Conservation (phyloP, 1,139 yeast species). For the Hansenula sp. region DNA sequence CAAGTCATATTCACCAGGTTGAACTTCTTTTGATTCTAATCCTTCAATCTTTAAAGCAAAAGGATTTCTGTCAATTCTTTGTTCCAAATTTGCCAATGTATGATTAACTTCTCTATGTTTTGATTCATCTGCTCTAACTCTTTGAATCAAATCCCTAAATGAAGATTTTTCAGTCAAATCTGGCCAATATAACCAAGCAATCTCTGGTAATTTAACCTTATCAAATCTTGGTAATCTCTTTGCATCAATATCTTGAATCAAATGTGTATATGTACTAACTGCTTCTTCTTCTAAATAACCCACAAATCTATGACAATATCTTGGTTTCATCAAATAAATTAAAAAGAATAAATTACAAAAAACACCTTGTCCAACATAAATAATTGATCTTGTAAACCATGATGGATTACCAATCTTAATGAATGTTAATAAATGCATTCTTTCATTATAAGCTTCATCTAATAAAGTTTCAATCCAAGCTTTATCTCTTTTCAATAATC, state of each 20-base stretch:
- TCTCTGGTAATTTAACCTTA: slow-evolving; percentile 42
- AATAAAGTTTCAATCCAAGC: slow-evolving; percentile 74
- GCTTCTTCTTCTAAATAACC: slow-evolving; percentile 82
- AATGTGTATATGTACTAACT: slow-evolving; percentile 63
- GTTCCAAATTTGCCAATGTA: slow-evolving; percentile 52
- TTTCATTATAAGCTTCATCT: slow-evolving; percentile 77
- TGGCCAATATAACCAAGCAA: slow-evolving; percentile 60
- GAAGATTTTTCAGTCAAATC: slow-evolving; percentile 46
- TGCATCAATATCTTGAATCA: slow-evolving; percentile 48
- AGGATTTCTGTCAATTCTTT: slow-evolving; percentile 57
- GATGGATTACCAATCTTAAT: slow-evolving; percentile 64
- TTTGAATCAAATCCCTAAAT: slow-evolving; percentile 55
- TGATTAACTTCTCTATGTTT: slow-evolving; percentile 49
- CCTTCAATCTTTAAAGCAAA: slow-evolving; percentile 46
- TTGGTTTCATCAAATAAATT: slow-evolving; percentile 55
- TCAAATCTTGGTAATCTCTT: slow-evolving; percentile 50
- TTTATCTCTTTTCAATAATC: slow-evolving; percentile 60
- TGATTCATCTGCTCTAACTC: slow-evolving; percentile 39
- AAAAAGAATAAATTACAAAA: slow-evolving; percentile 65
- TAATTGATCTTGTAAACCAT: slow-evolving; percentile 48
- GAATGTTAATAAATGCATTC: slow-evolving; percentile 73
- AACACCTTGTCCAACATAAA: slow-evolving; percentile 67
- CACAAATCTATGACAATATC: slow-evolving; percentile 69
- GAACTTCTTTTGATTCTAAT: slow-evolving; percentile 17
- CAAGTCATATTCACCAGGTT: slow-evolving; percentile 54